These are phyloP conservation scores for Paramecium tetraurelia DNA, from an alignment of 73 alveolate species.

Conservation along the genomic window DNA sequence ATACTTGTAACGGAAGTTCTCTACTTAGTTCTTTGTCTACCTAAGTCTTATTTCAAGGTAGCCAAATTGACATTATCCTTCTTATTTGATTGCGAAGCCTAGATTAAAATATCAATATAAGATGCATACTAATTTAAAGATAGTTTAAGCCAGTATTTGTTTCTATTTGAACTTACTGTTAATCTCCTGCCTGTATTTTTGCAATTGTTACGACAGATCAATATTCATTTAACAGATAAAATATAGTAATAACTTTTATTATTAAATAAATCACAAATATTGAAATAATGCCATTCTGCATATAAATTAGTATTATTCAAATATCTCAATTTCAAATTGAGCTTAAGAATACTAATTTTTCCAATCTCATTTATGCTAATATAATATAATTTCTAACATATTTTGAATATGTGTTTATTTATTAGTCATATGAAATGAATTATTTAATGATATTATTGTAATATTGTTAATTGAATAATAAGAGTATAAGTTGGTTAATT, in stretches of 20 bases:
- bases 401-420: no score
- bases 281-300: not conserved
- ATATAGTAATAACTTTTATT: not conserved
- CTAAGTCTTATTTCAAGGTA: not conserved
- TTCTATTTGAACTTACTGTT: not conserved
- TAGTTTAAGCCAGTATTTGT: slow-evolving; percentile 9
- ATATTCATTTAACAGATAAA: slow-evolving; percentile 16
- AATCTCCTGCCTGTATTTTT: not conserved
- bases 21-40: not conserved
- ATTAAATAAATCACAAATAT: not conserved
- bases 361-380: not conserved
- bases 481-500: no score
- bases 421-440: no score
- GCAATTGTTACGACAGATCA: not conserved
- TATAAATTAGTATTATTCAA: not conserved
- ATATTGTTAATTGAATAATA: no score
- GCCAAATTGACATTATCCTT: not conserved
- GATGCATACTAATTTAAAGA: not conserved
- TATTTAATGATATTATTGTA: no score
- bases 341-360: not conserved
- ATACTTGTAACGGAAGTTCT: not conserved
- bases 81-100: not conserved
- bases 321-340: not conserved
- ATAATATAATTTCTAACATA: no score
- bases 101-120: not conserved